A percentile compares a stretch with the other conserved stretches of the same genome.
phyloP scores from a whole-genome alignment of 768 basidiomycete species.

The Lactifluus hygrophoroides region DNA sequence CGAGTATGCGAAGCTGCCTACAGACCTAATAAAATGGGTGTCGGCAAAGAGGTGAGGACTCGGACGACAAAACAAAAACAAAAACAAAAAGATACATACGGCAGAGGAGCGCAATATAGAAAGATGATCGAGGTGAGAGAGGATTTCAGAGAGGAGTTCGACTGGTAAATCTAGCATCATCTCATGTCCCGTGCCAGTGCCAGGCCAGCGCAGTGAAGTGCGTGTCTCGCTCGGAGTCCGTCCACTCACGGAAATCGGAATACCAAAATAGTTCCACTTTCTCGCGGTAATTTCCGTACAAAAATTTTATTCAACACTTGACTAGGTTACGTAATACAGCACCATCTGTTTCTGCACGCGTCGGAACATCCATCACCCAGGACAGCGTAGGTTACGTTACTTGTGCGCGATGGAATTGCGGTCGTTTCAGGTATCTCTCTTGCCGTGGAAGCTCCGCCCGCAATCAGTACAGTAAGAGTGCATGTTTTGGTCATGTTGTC shows the following conservation, averaged over 20 bases:
- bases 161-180: slow-evolving; percentile 13
- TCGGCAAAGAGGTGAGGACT: not conserved
- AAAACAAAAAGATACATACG: not conserved
- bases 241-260: not conserved
- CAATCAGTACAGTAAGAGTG: no score
- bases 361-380: no score
- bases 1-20: slow-evolving; percentile 16
- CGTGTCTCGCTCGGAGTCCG: no score
- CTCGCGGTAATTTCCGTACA: not conserved
- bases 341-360: no score
- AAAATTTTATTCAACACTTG: no score
- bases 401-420: no score
- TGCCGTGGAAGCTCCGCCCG: no score
- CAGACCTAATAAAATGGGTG: slow-evolving; percentile 22
- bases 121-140: not conserved
- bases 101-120: slow-evolving; percentile 1
- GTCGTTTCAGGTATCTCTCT: no score
- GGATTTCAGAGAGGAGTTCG: slow-evolving; percentile 11
- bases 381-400: no score
- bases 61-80: not conserved
- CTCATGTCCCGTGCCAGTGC: not conserved
- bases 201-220: no score
- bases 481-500: not conserved
- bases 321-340: no score
- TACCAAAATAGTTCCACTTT: not conserved